phyloP scores from a whole-genome alignment of 805 yeast species.

The Naumovozyma dairenensis region DNA sequence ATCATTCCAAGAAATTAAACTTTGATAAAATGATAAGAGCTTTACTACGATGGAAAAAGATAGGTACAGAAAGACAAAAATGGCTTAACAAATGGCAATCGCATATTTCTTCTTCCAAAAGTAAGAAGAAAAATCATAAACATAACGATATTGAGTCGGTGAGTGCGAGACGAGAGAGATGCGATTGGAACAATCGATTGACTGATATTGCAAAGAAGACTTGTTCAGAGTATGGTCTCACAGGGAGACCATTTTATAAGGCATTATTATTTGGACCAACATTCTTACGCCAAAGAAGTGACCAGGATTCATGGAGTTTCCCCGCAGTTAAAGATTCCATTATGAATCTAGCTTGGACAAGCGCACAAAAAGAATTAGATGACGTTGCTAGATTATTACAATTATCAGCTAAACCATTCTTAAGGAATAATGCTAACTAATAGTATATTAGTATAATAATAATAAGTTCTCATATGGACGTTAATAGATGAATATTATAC shows the following conservation, averaged over 20 bases:
- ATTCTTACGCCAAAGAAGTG: slow-evolving; percentile 37
- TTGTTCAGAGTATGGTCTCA: slow-evolving; percentile 34
- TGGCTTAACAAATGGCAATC: slow-evolving; percentile 54
- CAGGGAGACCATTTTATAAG: slow-evolving; percentile 52
- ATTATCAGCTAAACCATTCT: too few species aligned
- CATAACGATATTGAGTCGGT: slow-evolving; percentile 58
- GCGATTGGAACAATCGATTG: slow-evolving; percentile 66
- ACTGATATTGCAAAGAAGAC: slow-evolving; percentile 43
- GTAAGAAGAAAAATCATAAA: slow-evolving; percentile 25
- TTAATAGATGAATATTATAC: too few species aligned
- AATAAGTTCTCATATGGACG: too few species aligned
- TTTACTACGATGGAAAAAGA: slow-evolving; percentile 32
- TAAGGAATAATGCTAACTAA: too few species aligned
- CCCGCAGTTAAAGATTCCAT: slow-evolving; percentile 69
- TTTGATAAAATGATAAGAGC: slow-evolving; percentile 26
- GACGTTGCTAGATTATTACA: slow-evolving; percentile 33
- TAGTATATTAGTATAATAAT: too few species aligned
- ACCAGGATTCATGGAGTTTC: slow-evolving; percentile 38
- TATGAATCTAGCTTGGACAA: slow-evolving; percentile 37
- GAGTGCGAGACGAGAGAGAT: slow-evolving; percentile 51
- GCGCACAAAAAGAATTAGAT: slow-evolving; percentile 44
- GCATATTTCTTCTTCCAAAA: slow-evolving; percentile 20
- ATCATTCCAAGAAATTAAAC: slow-evolving; percentile 16
- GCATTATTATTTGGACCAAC: slow-evolving; percentile 65
- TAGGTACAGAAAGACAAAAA: slow-evolving; percentile 38